Conservation (phyloP, 495 filamentous ascomycete genomes). For the Talaromyces adpressus region DNA sequence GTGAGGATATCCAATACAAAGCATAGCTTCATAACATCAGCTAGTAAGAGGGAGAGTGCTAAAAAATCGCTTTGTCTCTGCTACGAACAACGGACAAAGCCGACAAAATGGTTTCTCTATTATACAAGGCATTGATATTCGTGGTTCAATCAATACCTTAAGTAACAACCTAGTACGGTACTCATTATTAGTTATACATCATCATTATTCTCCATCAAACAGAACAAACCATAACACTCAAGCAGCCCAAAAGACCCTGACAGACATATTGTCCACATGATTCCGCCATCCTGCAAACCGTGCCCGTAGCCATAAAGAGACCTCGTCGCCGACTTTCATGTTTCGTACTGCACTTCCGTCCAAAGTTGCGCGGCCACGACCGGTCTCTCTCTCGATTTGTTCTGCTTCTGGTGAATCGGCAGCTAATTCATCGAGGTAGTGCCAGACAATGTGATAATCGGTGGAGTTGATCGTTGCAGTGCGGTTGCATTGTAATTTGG, state of each 20-base stretch:
- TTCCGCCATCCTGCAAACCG: conserved; percentile 60
- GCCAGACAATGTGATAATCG: conserved; percentile 50
- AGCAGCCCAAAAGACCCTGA: conserved; percentile 59
- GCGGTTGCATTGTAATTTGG: conserved; percentile 49
- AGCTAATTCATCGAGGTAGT: conserved; percentile 38
- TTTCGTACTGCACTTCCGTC: conserved; percentile 49
- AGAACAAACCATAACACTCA: conserved; percentile 19
- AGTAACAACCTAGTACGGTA: background rate
- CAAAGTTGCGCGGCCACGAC: conserved; percentile 47
- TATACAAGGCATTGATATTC: background rate
- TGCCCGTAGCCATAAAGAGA: conserved; percentile 58
- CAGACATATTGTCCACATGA: conserved; percentile 43
- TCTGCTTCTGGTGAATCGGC: conserved; percentile 39
- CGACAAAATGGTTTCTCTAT: background rate
- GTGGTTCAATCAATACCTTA: background rate
- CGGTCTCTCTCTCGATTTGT: conserved; percentile 27
- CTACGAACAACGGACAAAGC: background rate
- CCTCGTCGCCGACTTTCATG: conserved; percentile 55
- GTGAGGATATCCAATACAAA: background rate
- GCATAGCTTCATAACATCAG: background rate
- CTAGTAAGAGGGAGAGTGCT: background rate
- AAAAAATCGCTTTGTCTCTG: background rate
- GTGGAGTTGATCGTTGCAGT: conserved; percentile 23
- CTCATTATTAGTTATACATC: background rate
- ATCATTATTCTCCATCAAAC: background rate